These are phyloP conservation scores for Carex sylvatica DNA, from an alignment of 202 grass and related monocot species.

Conservation along the genomic window DNA sequence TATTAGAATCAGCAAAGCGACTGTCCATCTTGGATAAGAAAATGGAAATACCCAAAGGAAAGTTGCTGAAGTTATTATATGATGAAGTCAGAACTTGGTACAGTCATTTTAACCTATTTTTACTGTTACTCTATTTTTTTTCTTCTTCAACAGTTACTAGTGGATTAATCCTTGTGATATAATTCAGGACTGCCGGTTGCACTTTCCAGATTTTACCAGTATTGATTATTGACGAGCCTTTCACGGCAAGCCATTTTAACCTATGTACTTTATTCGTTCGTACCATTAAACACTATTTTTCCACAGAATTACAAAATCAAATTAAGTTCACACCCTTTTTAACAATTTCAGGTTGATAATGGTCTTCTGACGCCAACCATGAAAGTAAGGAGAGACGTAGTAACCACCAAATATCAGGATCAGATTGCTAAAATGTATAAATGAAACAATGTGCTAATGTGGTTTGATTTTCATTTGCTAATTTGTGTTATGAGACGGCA, in stretches of 20 bases:
- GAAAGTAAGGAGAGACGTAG: slow-evolving; percentile 41
- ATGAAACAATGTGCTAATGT: not conserved
- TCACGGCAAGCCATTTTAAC: slow-evolving; percentile 42
- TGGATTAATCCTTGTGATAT: slow-evolving; percentile 1
- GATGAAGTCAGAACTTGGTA: slow-evolving; percentile 68
- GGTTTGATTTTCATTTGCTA: not conserved
- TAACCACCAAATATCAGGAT: slow-evolving; percentile 32
- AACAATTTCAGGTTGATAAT: slow-evolving; percentile 39
- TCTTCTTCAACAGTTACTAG: not conserved
- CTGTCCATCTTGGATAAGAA: slow-evolving; percentile 36
- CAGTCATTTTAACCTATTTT: slow-evolving; percentile 1
- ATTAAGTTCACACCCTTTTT: not conserved
- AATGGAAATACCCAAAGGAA: slow-evolving; percentile 34
- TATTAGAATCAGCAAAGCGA: slow-evolving; percentile 26
- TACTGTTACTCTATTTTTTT: not conserved
- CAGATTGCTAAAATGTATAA: slow-evolving; percentile 36
- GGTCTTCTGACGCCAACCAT: slow-evolving; percentile 47
- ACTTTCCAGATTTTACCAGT: slow-evolving; percentile 71
- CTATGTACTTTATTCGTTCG: not conserved
- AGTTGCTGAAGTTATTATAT: slow-evolving; percentile 53
- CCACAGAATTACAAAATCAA: not conserved
- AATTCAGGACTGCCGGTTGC: slow-evolving; percentile 48
- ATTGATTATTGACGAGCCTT: slow-evolving; percentile 57
- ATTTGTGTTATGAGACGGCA: not conserved
- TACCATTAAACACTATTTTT: not conserved